A percentile compares a stretch with the other conserved stretches of the same genome.
phyloP scores from a whole-genome alignment of 805 yeast species.

The Cyberlindnera maritima region DNA sequence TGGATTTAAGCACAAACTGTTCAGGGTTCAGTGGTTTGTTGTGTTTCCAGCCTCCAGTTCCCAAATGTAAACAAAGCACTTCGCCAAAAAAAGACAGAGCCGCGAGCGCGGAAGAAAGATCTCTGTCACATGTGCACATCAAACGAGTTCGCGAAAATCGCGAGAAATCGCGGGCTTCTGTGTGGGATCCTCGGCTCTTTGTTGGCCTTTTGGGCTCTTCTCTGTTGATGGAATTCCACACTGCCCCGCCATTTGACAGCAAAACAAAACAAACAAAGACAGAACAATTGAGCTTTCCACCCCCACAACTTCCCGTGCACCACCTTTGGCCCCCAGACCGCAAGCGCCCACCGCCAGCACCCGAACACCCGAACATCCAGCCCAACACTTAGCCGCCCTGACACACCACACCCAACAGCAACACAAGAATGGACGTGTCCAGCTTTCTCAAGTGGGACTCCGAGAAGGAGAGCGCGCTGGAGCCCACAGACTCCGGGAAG shows the following conservation, averaged over 20 bases:
- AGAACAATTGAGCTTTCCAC: no score
- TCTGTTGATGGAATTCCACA: background rate
- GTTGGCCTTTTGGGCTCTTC: background rate
- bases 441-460: conserved; percentile 32
- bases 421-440: conserved; percentile 15
- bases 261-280: background rate
- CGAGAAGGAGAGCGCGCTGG: conserved; percentile 3
- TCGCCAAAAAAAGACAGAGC: no score
- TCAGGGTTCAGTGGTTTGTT: no score
- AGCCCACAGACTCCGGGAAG: background rate
- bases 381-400: no score
- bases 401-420: no score
- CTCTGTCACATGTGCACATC: background rate
- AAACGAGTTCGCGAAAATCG: background rate
- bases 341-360: no score
- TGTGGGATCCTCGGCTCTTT: background rate
- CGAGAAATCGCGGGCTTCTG: background rate
- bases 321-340: no score
- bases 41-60: no score
- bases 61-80: background rate
- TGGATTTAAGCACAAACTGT: no score
- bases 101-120: background rate
- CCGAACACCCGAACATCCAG: no score
- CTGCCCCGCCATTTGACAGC: background rate
- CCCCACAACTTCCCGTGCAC: no score